These are phyloP conservation scores for Eutrema heterophyllum DNA, from an alignment of 345 rosid genomes.

Conservation along the genomic window DNA sequence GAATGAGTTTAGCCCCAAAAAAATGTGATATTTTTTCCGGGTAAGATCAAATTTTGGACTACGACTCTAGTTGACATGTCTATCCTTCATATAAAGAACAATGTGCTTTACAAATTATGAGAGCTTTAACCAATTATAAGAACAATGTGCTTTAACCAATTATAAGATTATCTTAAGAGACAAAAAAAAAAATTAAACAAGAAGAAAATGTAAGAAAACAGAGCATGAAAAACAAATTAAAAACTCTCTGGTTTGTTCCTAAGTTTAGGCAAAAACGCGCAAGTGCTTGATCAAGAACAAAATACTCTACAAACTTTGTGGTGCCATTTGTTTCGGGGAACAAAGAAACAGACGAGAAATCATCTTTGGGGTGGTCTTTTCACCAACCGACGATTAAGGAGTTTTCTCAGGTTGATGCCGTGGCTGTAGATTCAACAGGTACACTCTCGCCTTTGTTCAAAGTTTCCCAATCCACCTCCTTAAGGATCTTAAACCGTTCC, in stretches of 20 bases:
- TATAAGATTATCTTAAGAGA: not conserved
- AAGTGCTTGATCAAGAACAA: not conserved
- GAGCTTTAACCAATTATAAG: not conserved
- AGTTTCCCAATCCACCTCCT: conserved; percentile 60
- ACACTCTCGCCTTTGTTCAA: conserved; percentile 41
- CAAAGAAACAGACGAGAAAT: not conserved
- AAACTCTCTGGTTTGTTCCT: conserved; percentile 14
- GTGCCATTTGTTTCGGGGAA: not conserved
- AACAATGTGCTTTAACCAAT: not conserved
- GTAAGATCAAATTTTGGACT: not conserved
- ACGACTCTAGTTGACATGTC: not conserved
- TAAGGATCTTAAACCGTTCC: conserved; percentile 61
- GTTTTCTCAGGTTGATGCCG: conserved; percentile 14
- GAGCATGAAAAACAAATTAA: not conserved
- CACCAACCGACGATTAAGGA: not conserved
- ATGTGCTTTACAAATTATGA: no score
- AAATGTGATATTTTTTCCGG: no score
- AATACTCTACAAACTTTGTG: conserved; percentile 15
- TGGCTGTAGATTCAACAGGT: conserved; percentile 44
- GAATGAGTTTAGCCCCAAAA: not conserved
- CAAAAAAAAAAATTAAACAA: not conserved
- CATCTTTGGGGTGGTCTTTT: not conserved
- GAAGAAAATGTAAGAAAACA: not conserved
- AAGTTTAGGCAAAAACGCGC: not conserved
- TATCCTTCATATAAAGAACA: not conserved